Evolutionary conservation across 257 asterid genomes (phyloP).

Genomic region (Solanum piurae): DNA sequence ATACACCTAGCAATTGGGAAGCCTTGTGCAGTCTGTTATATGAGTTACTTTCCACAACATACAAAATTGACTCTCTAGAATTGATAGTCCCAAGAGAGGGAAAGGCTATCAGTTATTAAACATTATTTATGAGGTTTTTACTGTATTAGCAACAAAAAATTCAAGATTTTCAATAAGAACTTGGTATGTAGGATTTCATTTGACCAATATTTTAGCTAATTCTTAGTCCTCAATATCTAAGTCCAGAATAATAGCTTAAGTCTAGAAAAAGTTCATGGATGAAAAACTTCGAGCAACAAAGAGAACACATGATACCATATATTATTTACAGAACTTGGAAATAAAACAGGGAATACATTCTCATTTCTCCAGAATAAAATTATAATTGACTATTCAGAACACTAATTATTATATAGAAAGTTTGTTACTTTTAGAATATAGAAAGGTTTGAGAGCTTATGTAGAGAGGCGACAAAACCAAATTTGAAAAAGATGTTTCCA

Average conservation of each 20-base stretch:
- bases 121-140: background rate
- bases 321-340: background rate
- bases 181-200: background rate
- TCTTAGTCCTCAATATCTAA: background rate
- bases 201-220: background rate
- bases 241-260: background rate
- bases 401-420: background rate
- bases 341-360: background rate
- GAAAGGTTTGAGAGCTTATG: background rate
- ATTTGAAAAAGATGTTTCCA: background rate
- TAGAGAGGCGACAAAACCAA: background rate
- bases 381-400: background rate
- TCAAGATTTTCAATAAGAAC: background rate
- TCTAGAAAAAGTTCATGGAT: background rate
- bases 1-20: background rate
- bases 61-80: background rate
- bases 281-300: background rate
- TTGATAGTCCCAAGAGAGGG: background rate
- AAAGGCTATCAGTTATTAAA: background rate
- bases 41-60: background rate
- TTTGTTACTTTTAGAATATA: background rate
- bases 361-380: background rate
- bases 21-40: background rate
- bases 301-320: background rate
- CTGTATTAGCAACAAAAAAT: background rate